Evolutionary conservation across 441 rosid species (phyloP).

Genomic region (Gossypium aridum): DNA sequence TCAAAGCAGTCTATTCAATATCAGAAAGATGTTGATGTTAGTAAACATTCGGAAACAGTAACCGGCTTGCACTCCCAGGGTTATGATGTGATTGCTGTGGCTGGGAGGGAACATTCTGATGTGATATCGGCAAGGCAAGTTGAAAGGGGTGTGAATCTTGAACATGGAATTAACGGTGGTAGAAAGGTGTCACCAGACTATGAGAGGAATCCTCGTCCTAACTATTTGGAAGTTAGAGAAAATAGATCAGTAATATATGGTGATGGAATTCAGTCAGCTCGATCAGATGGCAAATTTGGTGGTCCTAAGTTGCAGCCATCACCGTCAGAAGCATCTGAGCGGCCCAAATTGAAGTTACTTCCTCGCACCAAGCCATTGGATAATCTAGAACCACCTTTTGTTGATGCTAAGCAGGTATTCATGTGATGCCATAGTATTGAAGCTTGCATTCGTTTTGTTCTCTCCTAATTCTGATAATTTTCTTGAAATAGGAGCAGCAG

Average conservation of each 20-base stretch:
- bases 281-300: slow-evolving; percentile 31
- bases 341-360: slow-evolving; percentile 66
- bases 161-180: slow-evolving; percentile 34
- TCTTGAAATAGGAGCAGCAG: slow-evolving; percentile 27
- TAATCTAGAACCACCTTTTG: slow-evolving; percentile 32
- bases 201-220: slow-evolving; percentile 25
- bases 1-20: slow-evolving; percentile 37
- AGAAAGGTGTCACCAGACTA: slow-evolving; percentile 32
- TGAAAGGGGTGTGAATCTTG: slow-evolving; percentile 31
- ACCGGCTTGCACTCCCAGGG: slow-evolving; percentile 22
- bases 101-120: slow-evolving; percentile 30
- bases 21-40: slow-evolving; percentile 42
- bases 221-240: slow-evolving; percentile 41
- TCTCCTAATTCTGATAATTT: slow-evolving; percentile 16
- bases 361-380: slow-evolving; percentile 61
- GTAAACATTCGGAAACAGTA: slow-evolving; percentile 38
- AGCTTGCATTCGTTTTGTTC: slow-evolving; percentile 2
- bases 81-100: slow-evolving; percentile 31
- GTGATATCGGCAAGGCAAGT: slow-evolving; percentile 23
- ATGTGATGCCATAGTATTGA: background rate
- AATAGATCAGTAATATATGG: slow-evolving; percentile 18
- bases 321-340: slow-evolving; percentile 26
- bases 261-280: slow-evolving; percentile 26
- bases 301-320: slow-evolving; percentile 32
- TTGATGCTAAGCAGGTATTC: slow-evolving; percentile 42